These are phyloP conservation scores for Trichoderma virens DNA, from an alignment of 495 filamentous ascomycete genomes.

Conservation along the genomic window DNA sequence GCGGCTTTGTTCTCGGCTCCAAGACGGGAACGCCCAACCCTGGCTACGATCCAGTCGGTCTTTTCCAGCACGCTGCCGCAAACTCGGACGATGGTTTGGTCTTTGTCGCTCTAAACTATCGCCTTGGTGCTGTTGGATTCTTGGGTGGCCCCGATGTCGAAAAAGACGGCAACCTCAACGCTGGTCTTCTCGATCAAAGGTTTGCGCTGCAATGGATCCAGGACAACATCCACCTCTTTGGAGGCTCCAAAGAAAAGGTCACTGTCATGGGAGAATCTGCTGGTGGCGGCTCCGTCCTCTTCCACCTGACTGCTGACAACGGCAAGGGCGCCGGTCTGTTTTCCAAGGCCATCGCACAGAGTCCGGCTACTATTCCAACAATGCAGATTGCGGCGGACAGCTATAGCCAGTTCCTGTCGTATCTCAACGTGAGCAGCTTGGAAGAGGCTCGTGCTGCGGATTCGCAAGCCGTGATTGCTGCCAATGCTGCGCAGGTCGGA, in stretches of 20 bases:
- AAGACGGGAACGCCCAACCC: slow-evolving; percentile 26
- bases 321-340: slow-evolving; percentile 42
- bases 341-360: slow-evolving; percentile 31
- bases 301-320: slow-evolving; percentile 56
- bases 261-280: slow-evolving; percentile 66
- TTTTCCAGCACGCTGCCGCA: not conserved
- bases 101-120: slow-evolving; percentile 57
- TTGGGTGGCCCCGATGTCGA: slow-evolving; percentile 45
- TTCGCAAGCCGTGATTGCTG: not conserved
- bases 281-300: slow-evolving; percentile 55
- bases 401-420: not conserved
- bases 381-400: not conserved
- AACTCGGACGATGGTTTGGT: slow-evolving; percentile 40
- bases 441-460: not conserved
- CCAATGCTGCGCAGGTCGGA: not conserved
- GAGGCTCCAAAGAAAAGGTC: slow-evolving; percentile 53
- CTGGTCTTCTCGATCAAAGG: slow-evolving; percentile 43
- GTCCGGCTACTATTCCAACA: not conserved
- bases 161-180: slow-evolving; percentile 37
- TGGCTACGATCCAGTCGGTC: not conserved
- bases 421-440: not conserved
- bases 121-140: slow-evolving; percentile 49
- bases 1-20: slow-evolving; percentile 46
- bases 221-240: slow-evolving; percentile 56
- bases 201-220: slow-evolving; percentile 58